A percentile compares a stretch with the other conserved stretches of the same genome.
These are phyloP conservation scores for Albizia julibrissin DNA, from an alignment of 306 rosid species.

Conservation along the genomic window DNA sequence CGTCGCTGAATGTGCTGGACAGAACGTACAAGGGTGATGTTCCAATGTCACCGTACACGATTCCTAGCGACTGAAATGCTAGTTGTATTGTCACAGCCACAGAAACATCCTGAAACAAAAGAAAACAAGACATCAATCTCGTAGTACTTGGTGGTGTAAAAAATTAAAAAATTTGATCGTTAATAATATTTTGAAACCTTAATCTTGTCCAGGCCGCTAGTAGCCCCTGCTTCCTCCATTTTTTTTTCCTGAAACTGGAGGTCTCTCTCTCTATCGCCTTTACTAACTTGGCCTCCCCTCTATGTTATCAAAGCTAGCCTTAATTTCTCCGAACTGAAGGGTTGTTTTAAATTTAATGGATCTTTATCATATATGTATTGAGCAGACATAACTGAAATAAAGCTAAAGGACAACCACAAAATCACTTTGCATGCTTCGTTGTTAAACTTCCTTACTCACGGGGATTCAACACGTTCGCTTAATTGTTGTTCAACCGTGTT, in stretches of 20 bases:
- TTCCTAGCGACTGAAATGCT: slow-evolving; percentile 70
- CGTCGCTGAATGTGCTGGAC: slow-evolving; percentile 42
- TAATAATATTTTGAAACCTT: not conserved
- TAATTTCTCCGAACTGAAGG: not conserved
- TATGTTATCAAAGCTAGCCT: not conserved
- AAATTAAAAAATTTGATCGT: not conserved
- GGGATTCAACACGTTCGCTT: not conserved
- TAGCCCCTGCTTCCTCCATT: not conserved
- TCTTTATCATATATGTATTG: not conserved
- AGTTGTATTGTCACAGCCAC: slow-evolving; percentile 38
- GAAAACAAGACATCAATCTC: not conserved
- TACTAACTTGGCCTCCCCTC: not conserved
- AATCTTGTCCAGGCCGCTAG: not conserved
- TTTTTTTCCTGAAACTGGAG: not conserved
- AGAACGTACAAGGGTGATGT: slow-evolving; percentile 74
- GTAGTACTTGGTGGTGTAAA: not conserved
- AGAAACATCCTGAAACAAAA: not conserved
- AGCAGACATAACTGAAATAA: not conserved
- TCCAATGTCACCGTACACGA: slow-evolving; percentile 73
- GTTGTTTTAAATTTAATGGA: not conserved
- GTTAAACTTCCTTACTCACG: not conserved
- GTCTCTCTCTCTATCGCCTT: not conserved
- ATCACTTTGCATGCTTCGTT: not conserved
- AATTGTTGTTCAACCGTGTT: not conserved
- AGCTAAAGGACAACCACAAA: not conserved